Evolutionary conservation across 192 early-diverging fungal species (phyloP), one percentile per base, ranked within the genome.

Genomic region (Linnemannia elongata): DNA sequence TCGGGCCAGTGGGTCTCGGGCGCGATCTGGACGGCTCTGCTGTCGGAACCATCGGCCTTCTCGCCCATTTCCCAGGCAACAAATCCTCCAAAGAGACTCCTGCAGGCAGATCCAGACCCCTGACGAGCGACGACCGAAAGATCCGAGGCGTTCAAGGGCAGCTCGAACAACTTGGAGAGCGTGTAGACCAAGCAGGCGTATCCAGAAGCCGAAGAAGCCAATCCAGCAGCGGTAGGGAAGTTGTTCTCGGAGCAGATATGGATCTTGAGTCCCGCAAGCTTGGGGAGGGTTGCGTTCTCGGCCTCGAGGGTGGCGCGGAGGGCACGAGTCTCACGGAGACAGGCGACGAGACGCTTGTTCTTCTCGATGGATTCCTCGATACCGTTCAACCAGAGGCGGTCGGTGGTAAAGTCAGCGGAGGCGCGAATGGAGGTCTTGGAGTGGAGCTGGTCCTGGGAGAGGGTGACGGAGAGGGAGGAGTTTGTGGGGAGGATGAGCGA

Each of bases 241-340:
- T 99, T 99, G 94, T 99, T 99, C 79, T 95, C 96, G n/a, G 98
- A 99, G 85, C 94, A 95, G 60, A 99, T 94, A 80, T 97, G 97
- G 72, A 99, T 85, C n/a, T 88, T 72, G 85, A 92, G 94, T 42
- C 80, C 76, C 0, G 97, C 93, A 49, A 99, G 87, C 41, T 85
- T 82, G 33, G 90, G 89, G 38, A 95, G 75, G 9, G 88, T 41
- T 4, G 80, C 38, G 72, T 91, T 89, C 15, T 77, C 30, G 18
- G 91, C 84, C 83, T 98, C 96, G 76, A 96, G 79, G n/a, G 88
- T 88, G n/a, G 83, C 79, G 68, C 98, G 96, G 60, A 96, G 87
- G 22, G 88, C 86, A 80, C 95, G 95, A 20, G 96, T 93, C 69
- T 96, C 96, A 52, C 91, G 88, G 71, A 99, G 92, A 75, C 96